These are phyloP conservation scores for Candida chauliodis DNA, from an alignment of 805 yeast genomes.

Conservation along the genomic window DNA sequence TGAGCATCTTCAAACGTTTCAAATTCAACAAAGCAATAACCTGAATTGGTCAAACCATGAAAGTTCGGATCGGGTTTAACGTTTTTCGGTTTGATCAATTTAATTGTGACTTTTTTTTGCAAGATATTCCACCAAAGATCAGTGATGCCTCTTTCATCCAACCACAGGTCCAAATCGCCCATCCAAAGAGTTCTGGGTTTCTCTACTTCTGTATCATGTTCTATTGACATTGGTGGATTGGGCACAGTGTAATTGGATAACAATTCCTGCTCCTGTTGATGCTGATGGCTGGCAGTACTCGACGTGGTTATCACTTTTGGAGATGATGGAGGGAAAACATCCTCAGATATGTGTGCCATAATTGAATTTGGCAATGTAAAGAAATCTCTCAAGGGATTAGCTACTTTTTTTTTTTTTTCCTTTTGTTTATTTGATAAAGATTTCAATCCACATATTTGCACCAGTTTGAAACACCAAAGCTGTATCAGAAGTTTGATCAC, in stretches of 20 bases:
- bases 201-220: slow-evolving; percentile 24
- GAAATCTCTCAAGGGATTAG: background rate
- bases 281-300: slow-evolving; percentile 38
- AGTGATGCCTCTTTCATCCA: slow-evolving; percentile 57
- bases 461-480: too few relatives aligned
- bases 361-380: slow-evolving; percentile 1
- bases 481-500: too few relatives aligned
- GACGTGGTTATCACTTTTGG: slow-evolving; percentile 16
- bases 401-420: background rate
- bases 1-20: slow-evolving; percentile 66
- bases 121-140: slow-evolving; percentile 58
- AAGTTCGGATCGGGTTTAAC: slow-evolving; percentile 20
- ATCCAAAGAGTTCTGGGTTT: slow-evolving; percentile 79
- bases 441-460: too few relatives aligned
- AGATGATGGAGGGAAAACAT: background rate
- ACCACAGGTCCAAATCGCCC: slow-evolving; percentile 84
- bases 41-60: slow-evolving; percentile 38
- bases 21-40: slow-evolving; percentile 79
- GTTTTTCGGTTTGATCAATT: slow-evolving; percentile 52
- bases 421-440: background rate
- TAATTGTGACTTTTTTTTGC: slow-evolving; percentile 57
- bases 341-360: slow-evolving; percentile 4
- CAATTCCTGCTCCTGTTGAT: slow-evolving; percentile 42
- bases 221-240: slow-evolving; percentile 39
- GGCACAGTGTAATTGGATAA: slow-evolving; percentile 37